These are phyloP conservation scores for Neurospora sp. DNA, from an alignment of 495 filamentous ascomycete species.

Conservation along the genomic window DNA sequence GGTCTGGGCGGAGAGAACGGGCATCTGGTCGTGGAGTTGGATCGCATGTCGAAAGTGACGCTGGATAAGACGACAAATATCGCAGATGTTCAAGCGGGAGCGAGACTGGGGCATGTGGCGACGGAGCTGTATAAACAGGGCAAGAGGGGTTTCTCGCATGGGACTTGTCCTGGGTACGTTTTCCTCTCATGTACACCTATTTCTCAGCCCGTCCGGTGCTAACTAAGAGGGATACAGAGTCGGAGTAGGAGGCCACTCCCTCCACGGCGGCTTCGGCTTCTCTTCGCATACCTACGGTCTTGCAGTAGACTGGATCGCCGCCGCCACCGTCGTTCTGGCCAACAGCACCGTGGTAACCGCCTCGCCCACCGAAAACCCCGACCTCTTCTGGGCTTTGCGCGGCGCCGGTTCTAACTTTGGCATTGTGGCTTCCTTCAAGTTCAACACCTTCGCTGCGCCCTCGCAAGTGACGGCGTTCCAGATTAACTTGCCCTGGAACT, in stretches of 20 bases:
- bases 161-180: constrained; percentile 35
- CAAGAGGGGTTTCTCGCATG: constrained; percentile 33
- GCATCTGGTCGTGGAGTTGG: constrained; percentile 34
- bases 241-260: constrained; percentile 32
- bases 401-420: constrained; percentile 35
- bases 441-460: constrained; percentile 30
- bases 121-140: constrained; percentile 29
- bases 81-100: constrained; percentile 30
- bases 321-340: constrained; percentile 32
- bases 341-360: constrained; percentile 28
- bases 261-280: constrained; percentile 38
- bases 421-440: constrained; percentile 29
- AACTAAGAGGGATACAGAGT: constrained; percentile 19
- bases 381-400: constrained; percentile 35
- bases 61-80: constrained; percentile 28
- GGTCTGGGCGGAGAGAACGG: constrained; percentile 39
- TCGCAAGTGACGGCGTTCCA: constrained; percentile 16
- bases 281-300: constrained; percentile 36
- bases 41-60: constrained; percentile 32
- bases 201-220: background rate
- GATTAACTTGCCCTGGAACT: constrained; percentile 28
- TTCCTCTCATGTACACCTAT: background rate
- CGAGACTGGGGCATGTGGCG: constrained; percentile 32
- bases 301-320: constrained; percentile 34
- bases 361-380: constrained; percentile 31